Base-by-base conservation (phyloP, 75 land plant species). In the Pseudotsuga menziesii region DNA sequence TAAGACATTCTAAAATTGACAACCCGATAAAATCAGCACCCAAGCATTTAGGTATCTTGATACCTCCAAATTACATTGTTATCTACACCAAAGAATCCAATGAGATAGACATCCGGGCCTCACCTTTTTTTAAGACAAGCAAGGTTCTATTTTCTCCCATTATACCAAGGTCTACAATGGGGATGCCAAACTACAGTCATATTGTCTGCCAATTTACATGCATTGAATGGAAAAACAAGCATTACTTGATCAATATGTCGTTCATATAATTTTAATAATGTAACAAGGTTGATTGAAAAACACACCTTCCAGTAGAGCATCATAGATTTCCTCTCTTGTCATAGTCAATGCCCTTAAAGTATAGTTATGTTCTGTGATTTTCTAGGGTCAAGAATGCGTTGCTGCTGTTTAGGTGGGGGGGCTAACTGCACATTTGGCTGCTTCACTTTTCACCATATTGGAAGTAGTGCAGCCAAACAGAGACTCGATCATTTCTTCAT, bases 331-430 rank as follows among this genome's bases (percentile, higher is more conserved):
- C 81, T 88, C 92, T 44, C 62, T 85, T 32, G 90, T 85, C 26
- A 94, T 80, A 75, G 85, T 86, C 29, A 89, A 75, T 36, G 98
- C 99, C 54, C 94, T 92, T 2, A 94, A 76, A 89, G 90, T 76
- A 97, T 97, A 23, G 98, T 72, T 54, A 97, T 72, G 82, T 94
- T 97, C 71, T 97, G 99, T 48, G 98, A 86, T 78, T 89, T 97
- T 76, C 90, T 97, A 5, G 90, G 76, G 75, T 94, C 98, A 75
- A 97, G 82, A 35, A 97, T 80, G 74, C 80, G 87, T 61, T 86
- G 79, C 58, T 66, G 75, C 82, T 88, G 82, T 19, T 73, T 20
- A 20, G 79, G 27, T n/a, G 92, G 90, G 76, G 84, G 82, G 22
- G 82, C n/a, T 77, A 20, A 66, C 78, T 62, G 82, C 85, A 83